These are phyloP conservation scores for Chenopodium berlandieri DNA, from an alignment of 148 eudicot genomes.

Conservation along the genomic window DNA sequence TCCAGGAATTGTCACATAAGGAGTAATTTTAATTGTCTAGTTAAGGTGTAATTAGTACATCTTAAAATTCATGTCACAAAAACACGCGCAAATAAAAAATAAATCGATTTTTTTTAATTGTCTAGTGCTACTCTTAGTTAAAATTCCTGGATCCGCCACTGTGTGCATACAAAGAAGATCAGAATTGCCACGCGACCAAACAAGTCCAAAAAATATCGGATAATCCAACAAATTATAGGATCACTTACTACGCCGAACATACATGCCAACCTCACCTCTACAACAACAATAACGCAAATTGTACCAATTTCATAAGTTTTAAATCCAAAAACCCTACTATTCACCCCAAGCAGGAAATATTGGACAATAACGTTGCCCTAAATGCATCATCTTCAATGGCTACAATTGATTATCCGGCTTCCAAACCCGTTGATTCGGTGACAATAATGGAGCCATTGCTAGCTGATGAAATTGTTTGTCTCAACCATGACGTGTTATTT, in stretches of 20 bases:
- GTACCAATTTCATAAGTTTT: background rate
- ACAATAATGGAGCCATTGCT: background rate
- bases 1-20: too few species aligned
- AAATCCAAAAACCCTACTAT: background rate
- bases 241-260: background rate
- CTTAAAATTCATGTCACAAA: too few species aligned
- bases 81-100: too few species aligned
- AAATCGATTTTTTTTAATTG: too few species aligned
- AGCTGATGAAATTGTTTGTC: background rate
- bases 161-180: background rate
- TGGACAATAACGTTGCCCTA: background rate
- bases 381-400: background rate
- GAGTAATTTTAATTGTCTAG: too few species aligned
- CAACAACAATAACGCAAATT: background rate
- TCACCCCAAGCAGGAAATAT: background rate
- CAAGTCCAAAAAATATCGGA: background rate
- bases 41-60: too few species aligned
- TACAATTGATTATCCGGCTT: background rate
- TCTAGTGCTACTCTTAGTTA: too few species aligned
- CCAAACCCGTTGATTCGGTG: background rate
- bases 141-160: too few species aligned
- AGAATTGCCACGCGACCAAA: background rate
- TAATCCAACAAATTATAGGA: background rate
- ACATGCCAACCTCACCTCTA: background rate
- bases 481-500: background rate